Conservation (phyloP, 164 flowering plant genomes). For the Vitis riparia region DNA sequence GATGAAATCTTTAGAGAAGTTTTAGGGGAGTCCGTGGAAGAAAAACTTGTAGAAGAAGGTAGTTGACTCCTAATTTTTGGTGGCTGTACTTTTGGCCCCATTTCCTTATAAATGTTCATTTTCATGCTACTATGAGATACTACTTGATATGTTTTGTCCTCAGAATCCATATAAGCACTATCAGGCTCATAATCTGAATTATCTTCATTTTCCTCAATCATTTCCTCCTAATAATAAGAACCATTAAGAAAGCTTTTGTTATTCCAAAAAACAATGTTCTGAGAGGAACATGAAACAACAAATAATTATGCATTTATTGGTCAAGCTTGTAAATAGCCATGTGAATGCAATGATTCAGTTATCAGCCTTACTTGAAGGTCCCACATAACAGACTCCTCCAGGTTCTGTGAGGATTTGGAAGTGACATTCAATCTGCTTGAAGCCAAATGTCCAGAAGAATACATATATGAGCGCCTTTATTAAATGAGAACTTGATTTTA, state of each 20-base stretch:
- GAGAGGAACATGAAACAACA: background rate
- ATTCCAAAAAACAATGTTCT: background rate
- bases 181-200: slow-evolving; percentile 31
- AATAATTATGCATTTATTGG: background rate
- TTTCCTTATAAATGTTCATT: slow-evolving; percentile 18
- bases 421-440: slow-evolving; percentile 32
- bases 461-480: background rate
- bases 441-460: slow-evolving; percentile 7
- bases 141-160: slow-evolving; percentile 13
- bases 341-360: background rate
- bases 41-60: slow-evolving; percentile 34
- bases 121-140: slow-evolving; percentile 17
- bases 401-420: slow-evolving; percentile 19
- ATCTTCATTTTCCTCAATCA: slow-evolving; percentile 39
- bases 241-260: slow-evolving; percentile 5
- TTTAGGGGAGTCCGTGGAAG: slow-evolving; percentile 50
- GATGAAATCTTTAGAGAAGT: slow-evolving; percentile 37
- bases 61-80: slow-evolving; percentile 11
- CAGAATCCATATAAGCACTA: slow-evolving; percentile 24
- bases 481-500: background rate
- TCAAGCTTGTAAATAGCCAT: background rate
- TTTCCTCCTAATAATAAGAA: slow-evolving; percentile 27
- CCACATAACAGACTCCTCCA: slow-evolving; percentile 29
- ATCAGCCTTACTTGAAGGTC: slow-evolving; percentile 33
- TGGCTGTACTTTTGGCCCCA: slow-evolving; percentile 12